phyloP scores from a whole-genome alignment of 768 basidiomycete genomes.

The Termitomyces sp. region DNA sequence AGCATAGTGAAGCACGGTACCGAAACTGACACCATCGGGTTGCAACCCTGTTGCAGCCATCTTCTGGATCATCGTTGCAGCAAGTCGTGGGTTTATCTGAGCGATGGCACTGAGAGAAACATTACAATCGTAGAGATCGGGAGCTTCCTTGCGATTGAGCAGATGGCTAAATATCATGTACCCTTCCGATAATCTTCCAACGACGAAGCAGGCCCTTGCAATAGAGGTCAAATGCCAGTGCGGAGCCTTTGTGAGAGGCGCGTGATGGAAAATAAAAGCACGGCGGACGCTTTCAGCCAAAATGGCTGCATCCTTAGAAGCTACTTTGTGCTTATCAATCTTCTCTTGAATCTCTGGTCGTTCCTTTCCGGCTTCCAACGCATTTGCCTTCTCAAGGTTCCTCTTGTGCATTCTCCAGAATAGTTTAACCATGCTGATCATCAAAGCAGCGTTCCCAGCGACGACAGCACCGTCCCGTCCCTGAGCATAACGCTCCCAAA shows the following conservation, averaged over 20 bases:
- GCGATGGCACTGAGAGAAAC: slow-evolving; percentile 54
- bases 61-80: slow-evolving; percentile 38
- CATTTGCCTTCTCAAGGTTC: slow-evolving; percentile 6
- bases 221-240: slow-evolving; percentile 54
- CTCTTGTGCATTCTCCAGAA: slow-evolving; percentile 24
- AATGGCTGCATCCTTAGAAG: slow-evolving; percentile 18
- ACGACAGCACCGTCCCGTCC: slow-evolving; percentile 36
- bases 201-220: slow-evolving; percentile 56
- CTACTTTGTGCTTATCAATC: slow-evolving; percentile 7
- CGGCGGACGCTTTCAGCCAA: slow-evolving; percentile 43
- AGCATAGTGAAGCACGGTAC: slow-evolving; percentile 59
- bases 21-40: slow-evolving; percentile 52
- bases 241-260: slow-evolving; percentile 38
- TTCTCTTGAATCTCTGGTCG: not conserved
- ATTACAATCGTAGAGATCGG: slow-evolving; percentile 62
- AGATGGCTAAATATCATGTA: slow-evolving; percentile 41
- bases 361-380: not conserved
- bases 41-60: slow-evolving; percentile 43
- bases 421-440: slow-evolving; percentile 49
- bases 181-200: slow-evolving; percentile 42
- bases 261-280: slow-evolving; percentile 35
- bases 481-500: slow-evolving; percentile 53
- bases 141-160: slow-evolving; percentile 41
- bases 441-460: slow-evolving; percentile 34
- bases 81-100: slow-evolving; percentile 38